Conservation (phyloP, 495 filamentous ascomycete species). For the Penicillium cataractarum region DNA sequence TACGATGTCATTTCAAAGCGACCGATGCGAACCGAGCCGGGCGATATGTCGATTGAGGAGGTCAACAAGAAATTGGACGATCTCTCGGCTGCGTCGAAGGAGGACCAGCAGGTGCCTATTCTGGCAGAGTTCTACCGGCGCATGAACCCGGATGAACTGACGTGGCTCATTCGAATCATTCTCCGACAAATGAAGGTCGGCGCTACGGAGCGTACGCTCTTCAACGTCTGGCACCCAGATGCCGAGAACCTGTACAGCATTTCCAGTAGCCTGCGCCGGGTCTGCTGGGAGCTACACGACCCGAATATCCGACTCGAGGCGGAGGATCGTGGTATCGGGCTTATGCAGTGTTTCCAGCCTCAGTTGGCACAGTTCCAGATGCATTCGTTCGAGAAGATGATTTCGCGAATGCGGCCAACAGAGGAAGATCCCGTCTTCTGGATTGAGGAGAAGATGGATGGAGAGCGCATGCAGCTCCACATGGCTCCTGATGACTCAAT, state of each 20-base stretch:
- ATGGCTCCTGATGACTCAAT: constrained; percentile 73
- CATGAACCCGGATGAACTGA: constrained; percentile 92
- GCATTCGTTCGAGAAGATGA: constrained; percentile 81
- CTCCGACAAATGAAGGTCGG: constrained; percentile 98
- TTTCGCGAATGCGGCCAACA: constrained; percentile 68
- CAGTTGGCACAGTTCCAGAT: constrained; percentile 96
- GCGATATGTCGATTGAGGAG: constrained; percentile 80
- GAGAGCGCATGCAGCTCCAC: constrained; percentile 96
- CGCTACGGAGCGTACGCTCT: constrained; percentile 89
- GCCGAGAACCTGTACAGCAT: constrained; percentile 89
- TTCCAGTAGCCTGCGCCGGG: constrained; percentile 83
- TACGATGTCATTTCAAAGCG: constrained; percentile 85
- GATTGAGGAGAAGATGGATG: constrained; percentile 98
- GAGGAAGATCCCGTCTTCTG: constrained; percentile 80
- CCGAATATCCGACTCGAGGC: constrained; percentile 72
- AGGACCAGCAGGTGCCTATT: constrained; percentile 80
- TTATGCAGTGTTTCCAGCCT: constrained; percentile 98
- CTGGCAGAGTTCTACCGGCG: constrained; percentile 80
- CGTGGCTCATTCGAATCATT: constrained; percentile 94
- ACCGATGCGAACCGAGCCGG: constrained; percentile 71
- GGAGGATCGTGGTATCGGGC: constrained; percentile 70
- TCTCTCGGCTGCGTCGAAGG: constrained; percentile 73
- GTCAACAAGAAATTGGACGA: constrained; percentile 87
- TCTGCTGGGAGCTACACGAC: constrained; percentile 94
- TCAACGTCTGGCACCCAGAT: constrained; percentile 92